Conservation (phyloP, 129 eudicot genomes). For the Ambrosia trifida region DNA sequence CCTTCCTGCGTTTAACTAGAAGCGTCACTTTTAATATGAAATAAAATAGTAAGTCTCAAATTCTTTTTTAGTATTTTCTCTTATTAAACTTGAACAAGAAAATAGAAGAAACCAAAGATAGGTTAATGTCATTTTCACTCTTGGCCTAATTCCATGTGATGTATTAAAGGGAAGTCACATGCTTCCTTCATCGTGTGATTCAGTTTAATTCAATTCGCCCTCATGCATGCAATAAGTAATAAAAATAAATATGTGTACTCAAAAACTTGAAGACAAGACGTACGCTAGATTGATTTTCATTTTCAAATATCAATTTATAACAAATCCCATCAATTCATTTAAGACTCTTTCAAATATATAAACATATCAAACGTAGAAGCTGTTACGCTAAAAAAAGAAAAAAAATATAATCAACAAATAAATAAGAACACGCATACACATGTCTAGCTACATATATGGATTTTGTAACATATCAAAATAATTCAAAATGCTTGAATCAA, state of each 20-base stretch:
- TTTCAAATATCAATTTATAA: neutral
- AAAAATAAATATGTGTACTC: neutral
- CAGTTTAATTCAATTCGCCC: constrained; percentile 6
- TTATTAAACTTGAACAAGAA: neutral
- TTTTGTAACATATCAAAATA: no score
- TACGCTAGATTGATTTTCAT: neutral
- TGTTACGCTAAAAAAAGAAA: no score
- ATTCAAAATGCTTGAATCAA: neutral
- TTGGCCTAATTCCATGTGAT: constrained; percentile 12
- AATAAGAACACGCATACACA: no score
- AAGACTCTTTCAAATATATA: neutral
- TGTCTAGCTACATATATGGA: no score
- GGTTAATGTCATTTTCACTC: constrained; percentile 9
- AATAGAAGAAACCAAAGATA: neutral
- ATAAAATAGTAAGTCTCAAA: neutral
- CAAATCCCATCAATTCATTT: neutral
- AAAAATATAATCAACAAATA: no score
- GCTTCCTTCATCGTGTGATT: constrained; percentile 13
- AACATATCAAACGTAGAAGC: neutral
- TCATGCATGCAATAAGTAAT: constrained; percentile 5
- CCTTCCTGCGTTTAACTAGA: constrained; percentile 62
- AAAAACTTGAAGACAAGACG: constrained; percentile 3
- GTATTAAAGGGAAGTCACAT: constrained; percentile 8
- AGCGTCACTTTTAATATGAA: neutral
- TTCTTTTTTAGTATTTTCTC: neutral